Evolutionary conservation across 495 filamentous ascomycete genomes (phyloP).

Genomic region (Penicillium antarcticum): DNA sequence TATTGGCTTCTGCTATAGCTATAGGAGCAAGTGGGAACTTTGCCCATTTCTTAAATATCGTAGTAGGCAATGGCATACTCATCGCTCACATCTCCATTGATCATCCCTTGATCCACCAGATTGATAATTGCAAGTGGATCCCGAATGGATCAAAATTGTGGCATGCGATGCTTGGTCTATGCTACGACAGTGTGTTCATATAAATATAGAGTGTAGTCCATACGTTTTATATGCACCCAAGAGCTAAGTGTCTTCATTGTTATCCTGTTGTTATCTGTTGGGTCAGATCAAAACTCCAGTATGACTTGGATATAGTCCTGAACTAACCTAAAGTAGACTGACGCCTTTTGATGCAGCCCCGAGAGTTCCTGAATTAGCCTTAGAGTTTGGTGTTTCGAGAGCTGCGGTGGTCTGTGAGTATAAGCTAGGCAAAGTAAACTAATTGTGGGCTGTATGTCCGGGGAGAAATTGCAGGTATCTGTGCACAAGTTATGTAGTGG

Average conservation of each 20-base stretch:
- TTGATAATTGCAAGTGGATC: constrained; percentile 1
- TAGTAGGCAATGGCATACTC: too few species aligned
- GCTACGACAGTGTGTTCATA: too few species aligned
- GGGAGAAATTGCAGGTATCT: too few species aligned
- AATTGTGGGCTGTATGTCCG: neutral
- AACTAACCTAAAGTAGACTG: neutral
- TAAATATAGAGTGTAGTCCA: too few species aligned
- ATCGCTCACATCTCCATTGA: neutral
- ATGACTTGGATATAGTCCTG: too few species aligned
- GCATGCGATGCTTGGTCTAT: neutral
- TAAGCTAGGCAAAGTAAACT: neutral
- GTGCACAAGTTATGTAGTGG: too few species aligned
- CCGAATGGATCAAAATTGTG: neutral
- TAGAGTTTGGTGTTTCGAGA: neutral
- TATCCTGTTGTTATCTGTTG: neutral
- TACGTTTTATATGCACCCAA: neutral
- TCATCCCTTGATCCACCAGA: neutral
- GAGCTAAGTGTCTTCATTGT: neutral
- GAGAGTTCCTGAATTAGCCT: neutral
- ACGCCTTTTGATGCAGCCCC: neutral
- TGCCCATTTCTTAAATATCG: neutral
- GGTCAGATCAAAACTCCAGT: too few species aligned
- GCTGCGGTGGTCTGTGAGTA: neutral
- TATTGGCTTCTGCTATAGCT: too few species aligned
- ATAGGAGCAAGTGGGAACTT: too few species aligned